These are phyloP conservation scores for Cryptosporidium xiaoi DNA, from an alignment of 169 alveolate genomes.

Conservation along the genomic window DNA sequence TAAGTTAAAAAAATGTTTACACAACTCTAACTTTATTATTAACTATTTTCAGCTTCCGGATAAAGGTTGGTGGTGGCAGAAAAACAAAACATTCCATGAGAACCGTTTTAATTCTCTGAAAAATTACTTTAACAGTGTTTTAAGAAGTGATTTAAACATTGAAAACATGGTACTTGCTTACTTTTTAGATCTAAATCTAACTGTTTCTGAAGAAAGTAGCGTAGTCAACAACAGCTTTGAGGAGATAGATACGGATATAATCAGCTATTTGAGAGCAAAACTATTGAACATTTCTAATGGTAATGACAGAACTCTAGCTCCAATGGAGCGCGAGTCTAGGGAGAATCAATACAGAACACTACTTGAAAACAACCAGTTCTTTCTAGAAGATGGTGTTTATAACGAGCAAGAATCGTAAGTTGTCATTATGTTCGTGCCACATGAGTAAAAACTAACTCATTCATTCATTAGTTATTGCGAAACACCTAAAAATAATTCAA, in stretches of 20 bases:
- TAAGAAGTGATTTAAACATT: slow-evolving; percentile 30
- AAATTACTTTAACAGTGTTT: slow-evolving; percentile 27
- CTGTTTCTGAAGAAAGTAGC: slow-evolving; percentile 6
- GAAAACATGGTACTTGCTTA: slow-evolving; percentile 64
- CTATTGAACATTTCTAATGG: slow-evolving; percentile 25
- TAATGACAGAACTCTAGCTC: slow-evolving; percentile 60
- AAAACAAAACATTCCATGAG: slow-evolving; percentile 32
- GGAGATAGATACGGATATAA: slow-evolving; percentile 39
- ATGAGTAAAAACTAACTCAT: not conserved
- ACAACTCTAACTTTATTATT: not conserved
- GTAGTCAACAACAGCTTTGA: slow-evolving; percentile 18
- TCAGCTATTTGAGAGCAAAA: slow-evolving; percentile 22
- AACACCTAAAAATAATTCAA: too few species aligned
- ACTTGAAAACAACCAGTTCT: slow-evolving; percentile 11
- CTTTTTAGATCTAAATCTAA: slow-evolving; percentile 56
- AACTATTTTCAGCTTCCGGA: slow-evolving; percentile 16
- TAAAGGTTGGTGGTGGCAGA: slow-evolving; percentile 75
- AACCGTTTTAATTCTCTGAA: slow-evolving; percentile 14
- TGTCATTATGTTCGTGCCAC: not conserved
- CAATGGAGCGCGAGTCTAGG: slow-evolving; percentile 64
- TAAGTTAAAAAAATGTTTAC: not conserved
- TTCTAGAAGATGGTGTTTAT: slow-evolving; percentile 2
- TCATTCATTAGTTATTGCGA: not conserved
- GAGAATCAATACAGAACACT: slow-evolving; percentile 37
- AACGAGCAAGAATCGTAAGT: slow-evolving; percentile 9